These are phyloP conservation scores for Coriolopsis trogii DNA, from an alignment of 1,284 basidiomycete genomes.

Conservation along the genomic window DNA sequence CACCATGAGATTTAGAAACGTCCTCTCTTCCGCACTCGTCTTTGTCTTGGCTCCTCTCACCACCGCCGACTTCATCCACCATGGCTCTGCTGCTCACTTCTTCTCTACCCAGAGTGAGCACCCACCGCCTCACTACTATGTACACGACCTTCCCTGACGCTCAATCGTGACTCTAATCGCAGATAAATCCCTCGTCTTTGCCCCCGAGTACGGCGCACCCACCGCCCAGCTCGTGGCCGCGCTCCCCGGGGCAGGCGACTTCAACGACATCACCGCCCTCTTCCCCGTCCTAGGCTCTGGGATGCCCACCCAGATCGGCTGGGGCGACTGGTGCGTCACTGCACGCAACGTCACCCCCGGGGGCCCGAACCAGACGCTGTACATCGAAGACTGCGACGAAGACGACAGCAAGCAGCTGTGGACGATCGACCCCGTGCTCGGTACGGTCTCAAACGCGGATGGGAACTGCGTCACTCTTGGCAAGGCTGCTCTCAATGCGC, in stretches of 20 bases:
- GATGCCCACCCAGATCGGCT: conserved; percentile 12
- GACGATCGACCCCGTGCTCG: conserved; percentile 8
- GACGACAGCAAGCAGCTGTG: conserved; percentile 8
- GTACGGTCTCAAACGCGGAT: conserved; percentile 19
- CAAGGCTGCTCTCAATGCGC: conserved; percentile 5
- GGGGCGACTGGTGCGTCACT: conserved; percentile 16
- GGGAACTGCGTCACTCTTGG: conserved; percentile 21
- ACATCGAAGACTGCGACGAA: conserved; percentile 14
- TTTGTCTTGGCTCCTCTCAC: conserved; percentile 6
- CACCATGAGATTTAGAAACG: too few species aligned
- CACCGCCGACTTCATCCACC: conserved; percentile 15
- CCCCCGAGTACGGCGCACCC: background rate
- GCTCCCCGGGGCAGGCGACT: conserved; percentile 13
- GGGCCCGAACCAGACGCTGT: conserved; percentile 9
- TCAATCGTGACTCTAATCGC: background rate
- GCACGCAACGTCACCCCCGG: conserved; percentile 15
- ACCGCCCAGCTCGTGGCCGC: conserved; percentile 3
- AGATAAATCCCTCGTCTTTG: conserved; percentile 18
- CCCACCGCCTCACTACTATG: too few species aligned
- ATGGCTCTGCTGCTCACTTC: conserved; percentile 16
- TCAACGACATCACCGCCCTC: conserved; percentile 14
- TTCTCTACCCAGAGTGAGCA: conserved; percentile 16
- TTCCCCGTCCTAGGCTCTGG: conserved; percentile 3
- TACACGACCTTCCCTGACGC: background rate
- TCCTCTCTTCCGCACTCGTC: conserved; percentile 3